A percentile compares a stretch with the other conserved stretches of the same genome.
Conservation (phyloP, 139 green algal species). For the Chlorella sorokiniana region DNA sequence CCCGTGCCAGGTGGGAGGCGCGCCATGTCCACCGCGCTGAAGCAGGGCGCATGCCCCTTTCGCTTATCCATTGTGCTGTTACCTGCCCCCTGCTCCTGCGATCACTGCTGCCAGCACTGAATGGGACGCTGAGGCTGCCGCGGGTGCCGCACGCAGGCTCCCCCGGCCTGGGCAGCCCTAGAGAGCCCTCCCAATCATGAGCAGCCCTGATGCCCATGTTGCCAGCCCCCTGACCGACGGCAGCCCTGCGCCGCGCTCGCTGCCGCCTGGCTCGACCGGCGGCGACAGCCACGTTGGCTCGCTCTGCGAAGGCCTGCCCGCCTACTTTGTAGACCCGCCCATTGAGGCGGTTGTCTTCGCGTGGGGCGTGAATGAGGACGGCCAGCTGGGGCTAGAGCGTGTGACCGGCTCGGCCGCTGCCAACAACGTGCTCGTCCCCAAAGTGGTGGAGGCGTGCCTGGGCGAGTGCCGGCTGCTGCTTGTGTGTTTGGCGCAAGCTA, state of each 20-base stretch:
- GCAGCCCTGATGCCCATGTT: not conserved
- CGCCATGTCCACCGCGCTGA: no score
- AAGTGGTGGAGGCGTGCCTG: slow-evolving; percentile 82
- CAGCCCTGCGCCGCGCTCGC: not conserved
- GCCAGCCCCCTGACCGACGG: no score
- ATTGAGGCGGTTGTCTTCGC: slow-evolving; percentile 87
- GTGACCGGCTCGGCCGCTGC: not conserved
- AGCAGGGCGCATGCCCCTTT: no score
- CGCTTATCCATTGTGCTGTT: no score
- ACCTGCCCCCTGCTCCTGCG: no score
- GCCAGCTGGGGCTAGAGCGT: slow-evolving; percentile 54
- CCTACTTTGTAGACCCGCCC: slow-evolving; percentile 53
- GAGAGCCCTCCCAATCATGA: not conserved
- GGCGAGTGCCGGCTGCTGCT: slow-evolving; percentile 24
- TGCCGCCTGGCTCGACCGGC: not conserved
- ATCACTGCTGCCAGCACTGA: no score
- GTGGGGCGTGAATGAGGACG: slow-evolving; percentile 86
- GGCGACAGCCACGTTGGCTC: not conserved
- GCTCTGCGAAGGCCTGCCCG: slow-evolving; percentile 5
- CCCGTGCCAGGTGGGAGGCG: no score
- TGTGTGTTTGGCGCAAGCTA: not conserved
- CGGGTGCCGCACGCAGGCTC: no score
- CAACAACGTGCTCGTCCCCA: slow-evolving; percentile 52
- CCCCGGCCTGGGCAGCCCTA: not conserved
- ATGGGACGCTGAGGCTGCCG: no score